Evolutionary conservation across 306 rosid genomes (phyloP).

Genomic region (Corylus avellana): DNA sequence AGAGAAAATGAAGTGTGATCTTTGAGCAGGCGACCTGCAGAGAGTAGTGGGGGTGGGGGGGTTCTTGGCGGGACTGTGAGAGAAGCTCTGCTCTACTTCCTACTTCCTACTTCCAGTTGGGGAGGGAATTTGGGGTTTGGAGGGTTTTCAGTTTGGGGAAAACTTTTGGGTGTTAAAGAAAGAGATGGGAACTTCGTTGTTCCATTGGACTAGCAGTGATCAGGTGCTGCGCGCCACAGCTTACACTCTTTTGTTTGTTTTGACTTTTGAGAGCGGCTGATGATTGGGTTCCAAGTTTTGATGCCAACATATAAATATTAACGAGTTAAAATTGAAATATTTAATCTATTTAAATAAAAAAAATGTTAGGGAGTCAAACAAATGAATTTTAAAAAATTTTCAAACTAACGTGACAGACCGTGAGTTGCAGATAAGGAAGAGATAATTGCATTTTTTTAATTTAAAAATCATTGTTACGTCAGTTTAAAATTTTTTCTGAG

Average conservation of each 20-base stretch:
- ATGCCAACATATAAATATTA: too few relatives aligned
- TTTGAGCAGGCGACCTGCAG: conserved; percentile 1
- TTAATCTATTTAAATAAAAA: too few relatives aligned
- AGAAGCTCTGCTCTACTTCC: conserved; percentile 2
- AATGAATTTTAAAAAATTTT: too few relatives aligned
- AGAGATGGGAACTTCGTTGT: background rate
- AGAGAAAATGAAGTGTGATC: conserved; percentile 2
- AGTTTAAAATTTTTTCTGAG: too few relatives aligned
- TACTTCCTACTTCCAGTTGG: background rate
- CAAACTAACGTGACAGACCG: too few relatives aligned
- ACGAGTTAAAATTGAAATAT: too few relatives aligned
- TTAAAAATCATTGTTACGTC: too few relatives aligned
- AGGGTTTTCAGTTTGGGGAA: conserved; percentile 12
- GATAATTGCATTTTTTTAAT: too few relatives aligned
- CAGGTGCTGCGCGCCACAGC: conserved; percentile 7
- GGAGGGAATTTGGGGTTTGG: background rate
- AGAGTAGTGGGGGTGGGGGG: background rate
- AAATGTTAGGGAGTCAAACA: too few relatives aligned
- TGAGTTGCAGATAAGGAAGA: too few relatives aligned
- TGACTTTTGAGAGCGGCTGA: background rate
- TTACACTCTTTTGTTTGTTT: background rate
- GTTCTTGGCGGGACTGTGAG: background rate
- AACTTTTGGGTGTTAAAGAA: conserved; percentile 10
- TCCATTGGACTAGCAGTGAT: background rate
- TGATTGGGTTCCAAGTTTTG: too few relatives aligned